These are phyloP conservation scores for Rhizomucor miehei DNA, from an alignment of 371 early-diverging fungal species.

Conservation along the genomic window DNA sequence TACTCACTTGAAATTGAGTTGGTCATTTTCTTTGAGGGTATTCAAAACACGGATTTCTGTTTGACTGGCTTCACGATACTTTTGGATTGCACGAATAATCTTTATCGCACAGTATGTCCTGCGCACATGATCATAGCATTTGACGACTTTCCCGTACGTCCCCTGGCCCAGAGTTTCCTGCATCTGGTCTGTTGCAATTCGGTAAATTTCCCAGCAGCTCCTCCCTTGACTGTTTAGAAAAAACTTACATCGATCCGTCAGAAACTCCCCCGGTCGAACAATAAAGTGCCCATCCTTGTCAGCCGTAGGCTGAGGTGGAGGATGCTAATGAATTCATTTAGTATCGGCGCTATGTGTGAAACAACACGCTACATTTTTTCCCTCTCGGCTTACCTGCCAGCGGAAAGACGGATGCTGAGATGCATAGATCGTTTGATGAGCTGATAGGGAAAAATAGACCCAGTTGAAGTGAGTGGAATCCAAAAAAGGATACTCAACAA, in stretches of 20 bases:
- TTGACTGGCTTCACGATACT: slow-evolving; percentile 92
- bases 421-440: too few relatives aligned
- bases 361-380: too few relatives aligned
- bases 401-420: too few relatives aligned
- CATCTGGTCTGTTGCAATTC: slow-evolving; percentile 65
- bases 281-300: slow-evolving; percentile 94
- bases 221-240: not conserved
- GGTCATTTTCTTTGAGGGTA: slow-evolving; percentile 77
- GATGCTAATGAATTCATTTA: slow-evolving; percentile 1
- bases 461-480: too few relatives aligned
- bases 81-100: slow-evolving; percentile 90
- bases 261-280: slow-evolving; percentile 69
- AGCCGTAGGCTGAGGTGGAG: slow-evolving; percentile 53
- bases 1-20: slow-evolving; percentile 29
- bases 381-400: too few relatives aligned
- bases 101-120: slow-evolving; percentile 67
- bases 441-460: too few relatives aligned
- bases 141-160: slow-evolving; percentile 95
- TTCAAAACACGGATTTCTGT: slow-evolving; percentile 88
- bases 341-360: not conserved
- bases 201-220: not conserved
- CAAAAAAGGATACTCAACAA: too few relatives aligned
- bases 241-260: slow-evolving; percentile 71
- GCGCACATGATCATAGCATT: slow-evolving; percentile 75
- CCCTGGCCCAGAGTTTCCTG: slow-evolving; percentile 89